These are phyloP conservation scores for Trypanosoma cruzi DNA, from an alignment of 208 protist species.

Conservation along the genomic window DNA sequence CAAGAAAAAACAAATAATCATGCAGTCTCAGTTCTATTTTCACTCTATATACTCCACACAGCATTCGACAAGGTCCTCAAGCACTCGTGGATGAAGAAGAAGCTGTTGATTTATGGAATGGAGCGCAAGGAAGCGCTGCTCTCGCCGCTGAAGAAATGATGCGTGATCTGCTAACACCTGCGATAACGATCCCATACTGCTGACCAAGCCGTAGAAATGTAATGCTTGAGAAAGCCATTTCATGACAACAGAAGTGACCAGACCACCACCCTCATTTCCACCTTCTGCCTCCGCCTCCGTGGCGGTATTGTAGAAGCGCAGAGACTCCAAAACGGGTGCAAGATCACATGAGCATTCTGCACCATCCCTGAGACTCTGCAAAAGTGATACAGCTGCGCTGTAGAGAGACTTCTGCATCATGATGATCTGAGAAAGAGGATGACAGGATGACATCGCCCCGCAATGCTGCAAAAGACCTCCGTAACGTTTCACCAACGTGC, in stretches of 20 bases:
- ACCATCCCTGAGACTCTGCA: constrained; percentile 6
- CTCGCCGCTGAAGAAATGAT: constrained; percentile 6
- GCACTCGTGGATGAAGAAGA: constrained; percentile 27
- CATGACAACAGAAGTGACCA: constrained; percentile 16
- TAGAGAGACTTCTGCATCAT: constrained; percentile 27
- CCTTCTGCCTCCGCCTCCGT: neutral
- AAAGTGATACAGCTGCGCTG: constrained; percentile 20
- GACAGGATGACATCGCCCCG: constrained; percentile 15
- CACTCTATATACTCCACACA: constrained; percentile 30
- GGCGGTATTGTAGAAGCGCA: neutral
- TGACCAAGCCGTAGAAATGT: constrained; percentile 24
- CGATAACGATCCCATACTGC: constrained; percentile 4
- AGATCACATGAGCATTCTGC: constrained; percentile 13
- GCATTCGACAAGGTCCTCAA: constrained; percentile 31
- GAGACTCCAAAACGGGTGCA: constrained; percentile 14
- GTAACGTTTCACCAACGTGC: constrained; percentile 55
- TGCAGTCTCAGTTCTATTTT: neutral
- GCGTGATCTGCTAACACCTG: constrained; percentile 11
- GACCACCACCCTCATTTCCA: neutral
- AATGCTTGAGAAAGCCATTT: constrained; percentile 31
- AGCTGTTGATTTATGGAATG: constrained; percentile 31
- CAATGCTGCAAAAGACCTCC: constrained; percentile 39
- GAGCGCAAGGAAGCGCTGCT: constrained; percentile 22
- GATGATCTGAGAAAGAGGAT: constrained; percentile 27
- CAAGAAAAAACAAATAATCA: constrained; percentile 14